Evolutionary conservation across 2,329 filamentous ascomycete genomes (phyloP).

Genomic region (Aspergillus versicolor): DNA sequence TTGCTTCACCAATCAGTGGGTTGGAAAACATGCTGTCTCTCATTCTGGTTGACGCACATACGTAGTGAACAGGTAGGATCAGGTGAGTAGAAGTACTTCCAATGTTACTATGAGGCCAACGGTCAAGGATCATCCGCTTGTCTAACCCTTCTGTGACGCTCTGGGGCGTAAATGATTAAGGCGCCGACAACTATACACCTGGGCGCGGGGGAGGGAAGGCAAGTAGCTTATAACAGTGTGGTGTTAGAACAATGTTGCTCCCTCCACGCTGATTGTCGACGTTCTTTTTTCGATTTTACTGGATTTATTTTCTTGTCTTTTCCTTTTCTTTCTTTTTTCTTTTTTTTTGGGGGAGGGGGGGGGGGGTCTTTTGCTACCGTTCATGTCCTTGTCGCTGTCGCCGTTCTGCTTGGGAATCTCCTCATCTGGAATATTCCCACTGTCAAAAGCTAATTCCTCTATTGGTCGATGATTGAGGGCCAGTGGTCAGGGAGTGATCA

Average conservation of each 20-base stretch:
- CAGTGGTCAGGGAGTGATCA: slow-evolving; percentile 4
- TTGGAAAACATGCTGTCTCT: slow-evolving; percentile 17
- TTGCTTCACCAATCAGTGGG: slow-evolving; percentile 21
- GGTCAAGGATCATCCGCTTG: slow-evolving; percentile 7
- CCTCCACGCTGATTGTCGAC: slow-evolving; percentile 21
- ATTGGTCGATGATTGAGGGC: slow-evolving; percentile 1
- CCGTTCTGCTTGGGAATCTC: neutral
- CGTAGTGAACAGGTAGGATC: slow-evolving; percentile 7
- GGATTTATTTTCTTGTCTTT: neutral
- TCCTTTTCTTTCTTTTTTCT: slow-evolving; percentile 4
- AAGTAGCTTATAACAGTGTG: too few relatives aligned
- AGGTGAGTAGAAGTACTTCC: slow-evolving; percentile 12
- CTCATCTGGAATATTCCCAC: slow-evolving; percentile 13
- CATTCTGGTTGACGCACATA: slow-evolving; percentile 18
- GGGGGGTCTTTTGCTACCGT: neutral
- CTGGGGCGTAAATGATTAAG: too few relatives aligned
- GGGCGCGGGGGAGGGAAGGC: too few relatives aligned
- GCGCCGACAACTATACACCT: too few relatives aligned
- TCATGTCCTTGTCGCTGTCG: slow-evolving; percentile 2
- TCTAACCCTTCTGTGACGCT: neutral
- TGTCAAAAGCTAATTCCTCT: slow-evolving; percentile 3
- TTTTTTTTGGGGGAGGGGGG: slow-evolving; percentile 10
- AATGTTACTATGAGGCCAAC: slow-evolving; percentile 9
- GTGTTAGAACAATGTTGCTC: too few relatives aligned
- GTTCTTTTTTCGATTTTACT: slow-evolving; percentile 4